phyloP scores from a whole-genome alignment of 495 filamentous ascomycete species.

The Aspergillus hancockii region DNA sequence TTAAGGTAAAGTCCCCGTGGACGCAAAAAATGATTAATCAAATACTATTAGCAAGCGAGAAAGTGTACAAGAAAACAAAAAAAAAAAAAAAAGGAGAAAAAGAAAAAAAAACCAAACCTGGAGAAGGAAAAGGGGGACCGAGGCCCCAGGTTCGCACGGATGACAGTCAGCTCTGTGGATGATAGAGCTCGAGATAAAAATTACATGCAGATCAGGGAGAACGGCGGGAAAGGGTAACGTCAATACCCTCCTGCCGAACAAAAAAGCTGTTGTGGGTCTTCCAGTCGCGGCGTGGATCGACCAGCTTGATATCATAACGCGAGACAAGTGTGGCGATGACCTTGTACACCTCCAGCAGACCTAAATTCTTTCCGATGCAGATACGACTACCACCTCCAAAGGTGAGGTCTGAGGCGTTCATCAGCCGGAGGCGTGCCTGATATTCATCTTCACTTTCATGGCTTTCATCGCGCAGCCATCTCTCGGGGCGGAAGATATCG shows the following conservation, averaged over 20 bases:
- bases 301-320: slow-evolving; percentile 53
- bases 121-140: no score
- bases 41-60: no score
- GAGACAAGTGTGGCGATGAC: slow-evolving; percentile 52
- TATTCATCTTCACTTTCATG: slow-evolving; percentile 46
- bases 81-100: no score
- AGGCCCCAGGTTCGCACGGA: no score
- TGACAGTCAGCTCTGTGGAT: no score
- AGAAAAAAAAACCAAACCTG: no score
- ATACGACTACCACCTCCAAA: slow-evolving; percentile 56
- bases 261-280: slow-evolving; percentile 55
- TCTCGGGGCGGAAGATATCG: slow-evolving; percentile 60
- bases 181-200: no score
- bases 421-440: slow-evolving; percentile 41
- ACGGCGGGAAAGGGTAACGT: slow-evolving; percentile 23
- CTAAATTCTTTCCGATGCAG: slow-evolving; percentile 58
- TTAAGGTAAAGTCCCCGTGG: no score
- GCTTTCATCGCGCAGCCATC: slow-evolving; percentile 60
- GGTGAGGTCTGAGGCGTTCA: slow-evolving; percentile 38
- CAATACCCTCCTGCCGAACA: slow-evolving; percentile 50
- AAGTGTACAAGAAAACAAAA: no score
- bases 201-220: background rate
- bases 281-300: slow-evolving; percentile 43
- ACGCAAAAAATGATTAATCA: no score
- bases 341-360: slow-evolving; percentile 59